phyloP scores from a whole-genome alignment of 2,329 filamentous ascomycete species.

The Aspergillus spinulosporus region DNA sequence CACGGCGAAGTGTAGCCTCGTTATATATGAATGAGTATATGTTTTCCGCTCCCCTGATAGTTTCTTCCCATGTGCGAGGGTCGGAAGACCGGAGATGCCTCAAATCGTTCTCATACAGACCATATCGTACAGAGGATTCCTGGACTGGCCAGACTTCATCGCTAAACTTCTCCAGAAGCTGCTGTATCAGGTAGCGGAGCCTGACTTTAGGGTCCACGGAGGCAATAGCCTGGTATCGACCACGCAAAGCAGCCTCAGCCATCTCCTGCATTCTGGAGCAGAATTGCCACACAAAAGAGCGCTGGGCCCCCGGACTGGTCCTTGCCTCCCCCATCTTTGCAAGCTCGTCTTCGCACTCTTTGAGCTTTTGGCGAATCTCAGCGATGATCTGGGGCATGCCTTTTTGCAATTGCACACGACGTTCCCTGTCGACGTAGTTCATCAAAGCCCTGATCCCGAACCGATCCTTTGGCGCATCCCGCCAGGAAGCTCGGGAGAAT shows the following conservation, averaged over 20 bases:
- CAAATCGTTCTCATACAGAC: neutral
- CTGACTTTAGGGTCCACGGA: conserved; percentile 3
- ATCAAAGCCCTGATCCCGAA: conserved; percentile 19
- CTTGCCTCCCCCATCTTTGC: conserved; percentile 10
- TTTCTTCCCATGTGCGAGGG: neutral
- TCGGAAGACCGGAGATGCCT: neutral
- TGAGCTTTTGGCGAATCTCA: conserved; percentile 17
- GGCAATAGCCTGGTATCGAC: conserved; percentile 19
- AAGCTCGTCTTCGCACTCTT: conserved; percentile 5
- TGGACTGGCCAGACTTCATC: neutral
- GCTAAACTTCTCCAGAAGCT: conserved; percentile 1
- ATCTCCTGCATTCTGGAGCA: conserved; percentile 19
- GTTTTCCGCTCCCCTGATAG: neutral
- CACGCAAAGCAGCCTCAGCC: conserved; percentile 17
- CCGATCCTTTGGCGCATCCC: conserved; percentile 6
- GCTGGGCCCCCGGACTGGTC: conserved; percentile 10
- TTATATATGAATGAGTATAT: conserved; percentile 14
- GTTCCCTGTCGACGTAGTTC: conserved; percentile 20
- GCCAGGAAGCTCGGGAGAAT: conserved; percentile 7
- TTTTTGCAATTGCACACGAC: conserved; percentile 17
- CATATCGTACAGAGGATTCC: neutral
- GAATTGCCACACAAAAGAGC: conserved; percentile 15
- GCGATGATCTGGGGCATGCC: conserved; percentile 19
- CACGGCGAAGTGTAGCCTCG: conserved; percentile 15
- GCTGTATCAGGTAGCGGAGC: conserved; percentile 11